Conservation (phyloP, 495 filamentous ascomycete genomes). For the Clavariopsis aquatica region DNA sequence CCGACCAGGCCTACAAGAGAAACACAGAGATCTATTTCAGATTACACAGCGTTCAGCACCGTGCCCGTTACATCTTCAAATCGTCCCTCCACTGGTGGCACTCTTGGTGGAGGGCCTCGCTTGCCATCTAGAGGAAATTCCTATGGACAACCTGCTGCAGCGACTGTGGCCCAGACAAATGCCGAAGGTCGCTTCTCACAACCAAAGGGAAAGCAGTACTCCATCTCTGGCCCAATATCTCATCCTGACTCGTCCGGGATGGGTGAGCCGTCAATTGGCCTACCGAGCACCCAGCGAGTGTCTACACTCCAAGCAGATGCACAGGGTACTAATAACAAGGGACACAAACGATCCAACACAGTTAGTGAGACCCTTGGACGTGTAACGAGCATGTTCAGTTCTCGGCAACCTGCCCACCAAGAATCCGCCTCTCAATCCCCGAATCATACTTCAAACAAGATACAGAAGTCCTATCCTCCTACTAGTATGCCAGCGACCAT, state of each 20-base stretch:
- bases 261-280: slow-evolving; percentile 31
- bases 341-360: slow-evolving; percentile 38
- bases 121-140: slow-evolving; percentile 76
- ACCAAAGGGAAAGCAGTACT: slow-evolving; percentile 74
- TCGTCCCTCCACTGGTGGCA: slow-evolving; percentile 79
- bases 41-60: slow-evolving; percentile 54
- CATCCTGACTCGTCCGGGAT: slow-evolving; percentile 22
- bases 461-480: slow-evolving; percentile 50
- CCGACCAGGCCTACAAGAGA: slow-evolving; percentile 53
- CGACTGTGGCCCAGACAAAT: slow-evolving; percentile 85
- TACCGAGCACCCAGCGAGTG: slow-evolving; percentile 31
- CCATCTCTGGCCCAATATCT: slow-evolving; percentile 65
- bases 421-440: slow-evolving; percentile 12
- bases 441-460: slow-evolving; percentile 49
- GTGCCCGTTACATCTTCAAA: slow-evolving; percentile 51
- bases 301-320: slow-evolving; percentile 14
- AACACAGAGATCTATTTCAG: slow-evolving; percentile 57
- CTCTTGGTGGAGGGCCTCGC: slow-evolving; percentile 61
- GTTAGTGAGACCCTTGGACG: slow-evolving; percentile 38
- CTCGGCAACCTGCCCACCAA: slow-evolving; percentile 23
- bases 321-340: slow-evolving; percentile 10
- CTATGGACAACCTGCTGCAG: slow-evolving; percentile 85
- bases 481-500: slow-evolving; percentile 61
- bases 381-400: slow-evolving; percentile 35
- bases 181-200: slow-evolving; percentile 88